These are phyloP conservation scores for Ceratocystis variospora DNA, from an alignment of 2,329 filamentous ascomycete genomes.

Conservation along the genomic window DNA sequence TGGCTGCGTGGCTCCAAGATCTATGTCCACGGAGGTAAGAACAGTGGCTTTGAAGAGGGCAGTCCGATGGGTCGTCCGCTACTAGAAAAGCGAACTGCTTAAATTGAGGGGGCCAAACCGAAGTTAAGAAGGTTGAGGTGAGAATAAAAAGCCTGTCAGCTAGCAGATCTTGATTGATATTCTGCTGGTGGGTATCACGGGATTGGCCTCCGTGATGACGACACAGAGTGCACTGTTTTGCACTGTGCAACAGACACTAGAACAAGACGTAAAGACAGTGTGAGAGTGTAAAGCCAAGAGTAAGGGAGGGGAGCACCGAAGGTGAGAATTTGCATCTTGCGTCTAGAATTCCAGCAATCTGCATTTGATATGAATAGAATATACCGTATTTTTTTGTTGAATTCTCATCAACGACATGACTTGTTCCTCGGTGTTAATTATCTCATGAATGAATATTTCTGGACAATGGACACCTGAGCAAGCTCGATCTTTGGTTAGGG, in stretches of 20 bases:
- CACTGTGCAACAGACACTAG: background rate
- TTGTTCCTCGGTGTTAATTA: background rate
- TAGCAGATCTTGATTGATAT: background rate
- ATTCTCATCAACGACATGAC: no score
- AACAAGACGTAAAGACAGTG: background rate
- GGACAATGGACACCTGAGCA: no score
- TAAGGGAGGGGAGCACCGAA: background rate
- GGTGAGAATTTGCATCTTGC: background rate
- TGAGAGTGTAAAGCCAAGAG: background rate
- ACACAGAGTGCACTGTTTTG: background rate
- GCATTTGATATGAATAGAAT: constrained; percentile 3
- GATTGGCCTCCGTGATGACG: background rate
- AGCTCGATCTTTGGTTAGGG: background rate
- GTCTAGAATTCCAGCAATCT: background rate
- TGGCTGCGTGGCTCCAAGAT: constrained; percentile 67
- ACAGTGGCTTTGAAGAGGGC: constrained; percentile 37
- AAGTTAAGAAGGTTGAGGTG: no score
- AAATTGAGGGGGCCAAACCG: background rate
- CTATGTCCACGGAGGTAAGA: constrained; percentile 49
- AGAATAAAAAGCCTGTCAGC: no score
- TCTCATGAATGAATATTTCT: background rate
- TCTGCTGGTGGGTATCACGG: background rate
- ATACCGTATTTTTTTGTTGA: background rate
- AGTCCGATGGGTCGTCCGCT: constrained; percentile 42
- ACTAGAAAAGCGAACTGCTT: constrained; percentile 38